Percentiles rank a stretch among this genome's conserved stretches.
Evolutionary conservation across 2,329 filamentous ascomycete species (phyloP).

Genomic region (Pseudogymnoascus sp.): DNA sequence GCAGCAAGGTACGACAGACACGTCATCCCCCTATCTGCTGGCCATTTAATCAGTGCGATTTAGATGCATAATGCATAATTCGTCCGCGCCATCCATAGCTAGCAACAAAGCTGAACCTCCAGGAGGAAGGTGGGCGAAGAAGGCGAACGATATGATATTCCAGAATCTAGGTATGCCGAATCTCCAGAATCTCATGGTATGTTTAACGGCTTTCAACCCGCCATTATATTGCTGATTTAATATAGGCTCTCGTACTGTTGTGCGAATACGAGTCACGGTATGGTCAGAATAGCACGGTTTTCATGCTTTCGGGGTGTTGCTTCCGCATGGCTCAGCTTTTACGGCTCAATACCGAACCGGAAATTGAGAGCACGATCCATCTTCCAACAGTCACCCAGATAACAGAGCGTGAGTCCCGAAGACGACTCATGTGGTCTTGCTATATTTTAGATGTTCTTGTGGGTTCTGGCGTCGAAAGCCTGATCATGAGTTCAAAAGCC

Average conservation of each 20-base stretch:
- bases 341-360: slow-evolving; percentile 2
- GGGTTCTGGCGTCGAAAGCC: slow-evolving; percentile 12
- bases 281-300: background rate
- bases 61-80: background rate
- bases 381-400: background rate
- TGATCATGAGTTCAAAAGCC: slow-evolving; percentile 4
- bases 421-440: slow-evolving; percentile 11
- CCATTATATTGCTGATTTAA: background rate
- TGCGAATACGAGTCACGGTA: background rate
- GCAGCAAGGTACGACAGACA: background rate
- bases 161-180: background rate
- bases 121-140: background rate
- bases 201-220: background rate
- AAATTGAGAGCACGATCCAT: background rate
- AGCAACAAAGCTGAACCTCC: background rate
- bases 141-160: background rate
- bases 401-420: slow-evolving; percentile 6
- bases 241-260: background rate
- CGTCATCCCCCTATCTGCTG: background rate
- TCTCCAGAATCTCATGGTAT: background rate
- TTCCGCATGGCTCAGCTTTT: slow-evolving; percentile 5
- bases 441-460: slow-evolving; percentile 11
- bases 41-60: background rate
- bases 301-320: background rate
- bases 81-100: background rate